Percentiles rank a stretch among this genome's conserved stretches.
These are phyloP conservation scores for Fusarium sp. DNA, from an alignment of 2,329 filamentous ascomycete species.

Conservation along the genomic window DNA sequence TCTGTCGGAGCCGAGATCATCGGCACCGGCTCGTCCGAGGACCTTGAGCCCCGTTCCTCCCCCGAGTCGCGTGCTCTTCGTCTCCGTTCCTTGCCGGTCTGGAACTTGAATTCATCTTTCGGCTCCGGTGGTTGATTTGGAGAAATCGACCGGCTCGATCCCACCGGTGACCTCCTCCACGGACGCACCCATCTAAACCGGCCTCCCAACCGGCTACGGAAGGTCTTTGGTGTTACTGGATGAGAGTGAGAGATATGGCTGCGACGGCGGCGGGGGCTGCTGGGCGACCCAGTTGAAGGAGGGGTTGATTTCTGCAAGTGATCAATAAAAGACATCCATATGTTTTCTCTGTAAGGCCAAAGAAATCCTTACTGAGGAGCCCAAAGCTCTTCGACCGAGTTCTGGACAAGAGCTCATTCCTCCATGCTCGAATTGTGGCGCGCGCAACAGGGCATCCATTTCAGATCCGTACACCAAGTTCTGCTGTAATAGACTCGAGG, in stretches of 20 bases:
- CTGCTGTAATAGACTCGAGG: neutral
- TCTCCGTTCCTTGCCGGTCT: constrained; percentile 46
- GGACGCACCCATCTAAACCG: constrained; percentile 42
- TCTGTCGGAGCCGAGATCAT: constrained; percentile 32
- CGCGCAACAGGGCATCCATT: constrained; percentile 2
- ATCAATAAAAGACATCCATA: constrained; percentile 1
- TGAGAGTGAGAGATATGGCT: constrained; percentile 45
- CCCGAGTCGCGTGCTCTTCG: constrained; percentile 47
- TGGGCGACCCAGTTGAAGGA: neutral
- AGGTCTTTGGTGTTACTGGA: constrained; percentile 37
- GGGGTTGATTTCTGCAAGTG: constrained; percentile 19
- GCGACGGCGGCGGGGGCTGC: constrained; percentile 24
- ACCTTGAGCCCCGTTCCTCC: constrained; percentile 40
- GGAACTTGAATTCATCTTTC: constrained; percentile 20
- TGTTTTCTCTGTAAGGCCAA: neutral
- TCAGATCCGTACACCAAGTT: constrained; percentile 17
- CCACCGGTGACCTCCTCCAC: constrained; percentile 39
- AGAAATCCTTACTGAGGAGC: constrained; percentile 1
- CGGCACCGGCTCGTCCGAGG: constrained; percentile 30
- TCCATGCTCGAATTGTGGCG: constrained; percentile 14
- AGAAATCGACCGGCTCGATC: constrained; percentile 32
- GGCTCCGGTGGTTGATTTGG: constrained; percentile 20
- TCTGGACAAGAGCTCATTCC: constrained; percentile 35
- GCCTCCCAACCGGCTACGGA: constrained; percentile 40
- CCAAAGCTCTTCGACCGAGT: constrained; percentile 3